Conservation (phyloP, 1,284 basidiomycete genomes). For the Anthracocystis panici-leucophaei region DNA sequence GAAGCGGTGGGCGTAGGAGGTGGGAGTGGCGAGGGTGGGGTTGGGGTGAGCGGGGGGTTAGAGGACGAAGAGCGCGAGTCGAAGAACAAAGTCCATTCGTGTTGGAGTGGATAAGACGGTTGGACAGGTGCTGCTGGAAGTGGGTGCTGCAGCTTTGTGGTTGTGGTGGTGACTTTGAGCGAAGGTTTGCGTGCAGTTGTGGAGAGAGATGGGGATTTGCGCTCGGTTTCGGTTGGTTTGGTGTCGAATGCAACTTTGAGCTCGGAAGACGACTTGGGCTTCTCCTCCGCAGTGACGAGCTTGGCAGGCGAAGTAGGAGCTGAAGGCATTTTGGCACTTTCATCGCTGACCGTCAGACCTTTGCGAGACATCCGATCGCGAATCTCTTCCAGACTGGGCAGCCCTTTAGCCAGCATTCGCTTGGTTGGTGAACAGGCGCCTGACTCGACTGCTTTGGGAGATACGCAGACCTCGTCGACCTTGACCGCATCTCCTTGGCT, state of each 20-base stretch:
- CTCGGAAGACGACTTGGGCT: slow-evolving; percentile 7
- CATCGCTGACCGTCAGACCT: slow-evolving; percentile 14
- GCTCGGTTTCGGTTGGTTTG: not conserved
- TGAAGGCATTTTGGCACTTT: not conserved
- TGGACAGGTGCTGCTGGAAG: slow-evolving; percentile 19
- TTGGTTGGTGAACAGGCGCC: slow-evolving; percentile 31
- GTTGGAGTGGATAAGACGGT: slow-evolving; percentile 79
- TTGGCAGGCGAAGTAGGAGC: slow-evolving; percentile 26
- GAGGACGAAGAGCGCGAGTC: slow-evolving; percentile 72
- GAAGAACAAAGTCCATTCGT: slow-evolving; percentile 87
- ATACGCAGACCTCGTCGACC: slow-evolving; percentile 1
- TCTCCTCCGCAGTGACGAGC: not conserved
- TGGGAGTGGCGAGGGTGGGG: slow-evolving; percentile 81
- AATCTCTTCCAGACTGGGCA: slow-evolving; percentile 66
- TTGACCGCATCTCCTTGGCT: slow-evolving; percentile 5
- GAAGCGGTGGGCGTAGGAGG: slow-evolving; percentile 74
- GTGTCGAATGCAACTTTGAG: no score
- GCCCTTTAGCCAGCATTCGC: slow-evolving; percentile 35
- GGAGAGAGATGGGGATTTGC: not conserved
- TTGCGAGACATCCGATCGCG: slow-evolving; percentile 59
- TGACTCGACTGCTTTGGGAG: slow-evolving; percentile 14
- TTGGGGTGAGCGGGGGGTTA: slow-evolving; percentile 70
- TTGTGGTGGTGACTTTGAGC: not conserved
- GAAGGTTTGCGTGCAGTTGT: not conserved
- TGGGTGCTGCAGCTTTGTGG: slow-evolving; percentile 7